phyloP scores from a whole-genome alignment of 208 protist genomes.

The Acanthamoeba sp. region DNA sequence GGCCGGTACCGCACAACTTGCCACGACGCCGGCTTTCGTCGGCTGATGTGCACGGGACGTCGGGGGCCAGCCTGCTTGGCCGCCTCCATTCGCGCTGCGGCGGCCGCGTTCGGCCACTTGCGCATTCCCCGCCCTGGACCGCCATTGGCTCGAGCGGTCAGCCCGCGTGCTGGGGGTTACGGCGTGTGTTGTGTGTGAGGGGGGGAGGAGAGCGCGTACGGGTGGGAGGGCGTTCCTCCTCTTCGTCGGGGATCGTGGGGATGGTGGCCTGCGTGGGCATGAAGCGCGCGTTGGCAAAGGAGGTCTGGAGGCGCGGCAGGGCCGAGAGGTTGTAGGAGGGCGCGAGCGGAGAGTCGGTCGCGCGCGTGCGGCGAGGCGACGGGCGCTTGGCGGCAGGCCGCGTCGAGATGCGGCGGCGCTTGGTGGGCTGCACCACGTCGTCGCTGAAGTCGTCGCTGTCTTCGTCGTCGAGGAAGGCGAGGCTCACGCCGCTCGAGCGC shows the following conservation, averaged over 20 bases:
- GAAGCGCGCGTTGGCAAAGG: conserved; percentile 6
- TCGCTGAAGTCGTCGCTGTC: conserved; percentile 48
- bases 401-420: background rate
- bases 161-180: too few species aligned
- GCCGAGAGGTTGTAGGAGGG: conserved; percentile 28
- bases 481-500: background rate
- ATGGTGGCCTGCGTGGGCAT: conserved; percentile 9
- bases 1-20: background rate
- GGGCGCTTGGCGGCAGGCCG: background rate
- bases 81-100: background rate
- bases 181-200: too few species aligned
- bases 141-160: too few species aligned
- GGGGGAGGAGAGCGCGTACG: background rate
- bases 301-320: background rate
- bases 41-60: background rate
- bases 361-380: background rate
- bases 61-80: background rate
- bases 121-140: background rate
- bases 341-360: background rate
- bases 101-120: background rate
- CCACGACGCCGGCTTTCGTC: background rate
- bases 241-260: background rate
- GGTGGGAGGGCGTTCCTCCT: background rate
- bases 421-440: conserved; percentile 14
- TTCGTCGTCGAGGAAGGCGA: background rate